Conservation (phyloP, 1,284 basidiomycete species). For the Kalmanozyma brasiliensis region DNA sequence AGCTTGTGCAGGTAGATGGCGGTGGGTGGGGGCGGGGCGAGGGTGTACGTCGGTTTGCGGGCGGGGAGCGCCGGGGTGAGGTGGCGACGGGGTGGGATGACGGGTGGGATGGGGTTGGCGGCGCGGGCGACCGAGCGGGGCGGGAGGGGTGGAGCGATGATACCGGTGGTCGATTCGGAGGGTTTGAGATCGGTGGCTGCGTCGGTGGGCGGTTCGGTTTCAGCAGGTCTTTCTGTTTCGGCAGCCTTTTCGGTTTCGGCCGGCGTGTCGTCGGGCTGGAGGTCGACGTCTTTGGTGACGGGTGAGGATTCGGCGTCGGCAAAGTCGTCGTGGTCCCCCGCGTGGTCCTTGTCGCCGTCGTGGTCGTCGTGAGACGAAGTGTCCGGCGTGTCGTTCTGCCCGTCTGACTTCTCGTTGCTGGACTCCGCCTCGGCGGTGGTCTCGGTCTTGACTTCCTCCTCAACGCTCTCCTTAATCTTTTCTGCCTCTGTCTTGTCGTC, state of each 20-base stretch:
- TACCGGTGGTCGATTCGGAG: constrained; percentile 8
- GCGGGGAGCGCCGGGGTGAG: constrained; percentile 7
- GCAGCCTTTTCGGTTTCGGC: constrained; percentile 1
- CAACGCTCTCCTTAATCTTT: constrained; percentile 36
- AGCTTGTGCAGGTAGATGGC: constrained; percentile 31
- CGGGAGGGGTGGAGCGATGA: constrained; percentile 25
- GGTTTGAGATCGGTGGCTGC: constrained; percentile 5
- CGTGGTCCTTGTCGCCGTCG: constrained; percentile 16
- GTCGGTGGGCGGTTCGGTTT: background rate
- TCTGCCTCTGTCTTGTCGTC: constrained; percentile 35
- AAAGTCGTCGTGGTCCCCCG: constrained; percentile 37
- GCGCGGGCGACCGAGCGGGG: constrained; percentile 29
- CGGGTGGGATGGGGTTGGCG: constrained; percentile 12
- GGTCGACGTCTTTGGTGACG: constrained; percentile 8
- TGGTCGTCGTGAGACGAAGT: background rate
- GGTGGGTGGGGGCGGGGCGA: constrained; percentile 4
- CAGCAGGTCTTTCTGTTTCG: background rate
- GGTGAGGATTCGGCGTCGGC: constrained; percentile 41
- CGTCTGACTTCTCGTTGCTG: constrained; percentile 8
- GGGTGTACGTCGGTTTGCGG: constrained; percentile 6
- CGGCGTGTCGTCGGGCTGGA: constrained; percentile 4
- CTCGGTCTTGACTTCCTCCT: constrained; percentile 10
- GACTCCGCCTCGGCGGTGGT: constrained; percentile 5
- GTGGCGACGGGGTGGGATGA: constrained; percentile 32
- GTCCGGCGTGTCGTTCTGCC: too few relatives aligned